Conservation (phyloP, 2,329 filamentous ascomycete genomes). For the Fusarium sp. region DNA sequence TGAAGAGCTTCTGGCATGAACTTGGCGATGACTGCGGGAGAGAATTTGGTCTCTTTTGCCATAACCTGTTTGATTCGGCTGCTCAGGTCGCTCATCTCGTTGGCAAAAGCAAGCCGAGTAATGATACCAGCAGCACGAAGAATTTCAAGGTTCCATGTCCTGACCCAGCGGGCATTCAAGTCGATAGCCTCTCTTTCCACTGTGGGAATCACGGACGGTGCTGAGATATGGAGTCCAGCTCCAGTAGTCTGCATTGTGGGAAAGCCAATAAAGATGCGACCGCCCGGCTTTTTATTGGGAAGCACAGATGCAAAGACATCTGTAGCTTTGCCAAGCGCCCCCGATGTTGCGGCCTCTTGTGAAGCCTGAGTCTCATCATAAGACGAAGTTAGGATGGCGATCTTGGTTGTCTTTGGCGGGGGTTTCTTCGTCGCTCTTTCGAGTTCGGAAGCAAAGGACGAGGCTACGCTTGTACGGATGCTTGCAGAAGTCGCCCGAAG, state of each 20-base stretch:
- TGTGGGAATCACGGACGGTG: conserved; percentile 94
- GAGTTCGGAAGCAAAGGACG: conserved; percentile 82
- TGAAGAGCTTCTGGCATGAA: conserved; percentile 84
- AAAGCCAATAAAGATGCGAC: conserved; percentile 96
- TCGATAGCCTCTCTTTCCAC: conserved; percentile 98
- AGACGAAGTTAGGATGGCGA: conserved; percentile 90
- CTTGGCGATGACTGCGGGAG: conserved; percentile 70
- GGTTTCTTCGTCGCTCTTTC: conserved; percentile 98
- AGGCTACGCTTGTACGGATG: conserved; percentile 78
- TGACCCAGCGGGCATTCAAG: conserved; percentile 92
- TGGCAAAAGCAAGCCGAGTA: conserved; percentile 85
- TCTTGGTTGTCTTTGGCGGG: conserved; percentile 85
- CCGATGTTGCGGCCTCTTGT: conserved; percentile 58
- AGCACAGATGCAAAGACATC: conserved; percentile 93
- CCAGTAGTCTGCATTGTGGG: conserved; percentile 97
- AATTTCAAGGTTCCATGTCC: conserved; percentile 95
- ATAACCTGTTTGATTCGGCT: conserved; percentile 63
- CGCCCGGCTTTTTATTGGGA: conserved; percentile 82
- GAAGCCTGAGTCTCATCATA: conserved; percentile 83
- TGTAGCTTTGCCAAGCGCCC: conserved; percentile 64
- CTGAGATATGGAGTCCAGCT: conserved; percentile 91
- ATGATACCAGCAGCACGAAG: conserved; percentile 90
- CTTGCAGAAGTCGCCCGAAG: conserved; percentile 86
- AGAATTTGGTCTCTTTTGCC: conserved; percentile 62
- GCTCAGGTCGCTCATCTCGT: conserved; percentile 84